Evolutionary conservation across 164 flowering plant species (phyloP), one percentile per base, ranked within the genome.

Genomic region (Hamamelis virginiana): DNA sequence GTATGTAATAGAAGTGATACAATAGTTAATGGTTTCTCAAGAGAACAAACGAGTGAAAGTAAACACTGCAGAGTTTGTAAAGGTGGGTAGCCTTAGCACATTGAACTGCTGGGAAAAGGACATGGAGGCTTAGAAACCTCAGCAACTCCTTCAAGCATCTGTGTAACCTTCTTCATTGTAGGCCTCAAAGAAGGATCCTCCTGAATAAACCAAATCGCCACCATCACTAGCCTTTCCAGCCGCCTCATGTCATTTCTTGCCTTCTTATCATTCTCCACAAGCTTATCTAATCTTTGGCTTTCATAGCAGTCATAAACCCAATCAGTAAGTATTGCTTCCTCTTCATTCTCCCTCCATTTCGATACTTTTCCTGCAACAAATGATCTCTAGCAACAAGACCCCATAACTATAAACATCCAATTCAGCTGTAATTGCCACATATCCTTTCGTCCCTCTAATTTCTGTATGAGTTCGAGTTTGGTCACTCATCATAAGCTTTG

Each of bases 351-450:
- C 46, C 27, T 56, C 52, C 19, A 67, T 38, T 19, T 26, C 68
- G 14, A 73, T 58, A 26, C 51, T 48, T 22, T 27, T 59, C 60
- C 25, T 66, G 53, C 75, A 59, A 27, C 60, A 72, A 15, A 66
- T 51, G 8, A 51, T 65, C 45, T 72, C 75, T 11, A 72, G 23
- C 8, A 72, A 45, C 58, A 72, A 5, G 1, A 72, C 65, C 0
- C 74, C 74, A 25, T 44, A 72, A 52, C 74, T 72, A 22, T 65
- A 72, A 9, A 72, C 66, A 22, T 72, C 75, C 6, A 72, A 70
- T 27, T 66, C 66, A 8, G 28, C 44, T 0, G 70, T 66, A 4
- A 72, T 23, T 5, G 66, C 75, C 0, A 73, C 64, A 47, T 73
- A 73, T 11, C 76, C 76, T n/a, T 51, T 47, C 4, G 71, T 73